Conservation (phyloP, 805 yeast species). For the Torulaspora quercuum region DNA sequence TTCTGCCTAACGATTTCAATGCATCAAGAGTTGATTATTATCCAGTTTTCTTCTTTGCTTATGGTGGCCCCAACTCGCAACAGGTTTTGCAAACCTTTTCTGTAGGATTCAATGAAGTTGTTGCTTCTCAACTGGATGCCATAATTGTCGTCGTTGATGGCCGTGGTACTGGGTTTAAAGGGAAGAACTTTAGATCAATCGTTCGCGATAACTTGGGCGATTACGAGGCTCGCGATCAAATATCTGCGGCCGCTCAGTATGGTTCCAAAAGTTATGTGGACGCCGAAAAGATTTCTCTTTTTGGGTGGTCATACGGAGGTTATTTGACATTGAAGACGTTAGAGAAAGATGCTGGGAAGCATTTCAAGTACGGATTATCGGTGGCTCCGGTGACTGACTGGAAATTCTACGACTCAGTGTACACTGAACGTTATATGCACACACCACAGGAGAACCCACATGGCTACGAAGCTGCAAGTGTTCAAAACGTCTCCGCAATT, state of each 20-base stretch:
- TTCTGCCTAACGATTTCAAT: conserved; percentile 72
- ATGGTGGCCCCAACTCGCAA: conserved; percentile 96
- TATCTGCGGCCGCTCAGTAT: conserved; percentile 77
- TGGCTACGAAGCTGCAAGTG: conserved; percentile 59
- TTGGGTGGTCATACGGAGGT: conserved; percentile 99
- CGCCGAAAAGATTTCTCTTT: conserved; percentile 65
- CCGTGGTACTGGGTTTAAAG: conserved; percentile 91
- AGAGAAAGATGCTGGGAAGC: conserved; percentile 71
- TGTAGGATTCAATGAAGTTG: conserved; percentile 66
- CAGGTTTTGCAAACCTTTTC: conserved; percentile 61
- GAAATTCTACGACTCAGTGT: conserved; percentile 85
- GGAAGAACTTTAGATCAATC: conserved; percentile 66
- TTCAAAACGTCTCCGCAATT: conserved; percentile 55
- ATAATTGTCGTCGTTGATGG: conserved; percentile 95
- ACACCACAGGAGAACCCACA: conserved; percentile 62
- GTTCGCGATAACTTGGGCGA: conserved; percentile 83
- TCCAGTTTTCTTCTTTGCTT: conserved; percentile 84
- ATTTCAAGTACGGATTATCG: conserved; percentile 85
- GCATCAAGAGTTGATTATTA: conserved; percentile 49
- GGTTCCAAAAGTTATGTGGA: conserved; percentile 61
- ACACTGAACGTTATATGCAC: conserved; percentile 94
- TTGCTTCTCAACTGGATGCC: conserved; percentile 73
- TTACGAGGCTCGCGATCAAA: conserved; percentile 82
- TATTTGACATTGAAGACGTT: conserved; percentile 85
- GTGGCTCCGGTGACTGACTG: conserved; percentile 98